Evolutionary conservation across 164 flowering plant species (phyloP).

Genomic region (Akebia trifoliata): DNA sequence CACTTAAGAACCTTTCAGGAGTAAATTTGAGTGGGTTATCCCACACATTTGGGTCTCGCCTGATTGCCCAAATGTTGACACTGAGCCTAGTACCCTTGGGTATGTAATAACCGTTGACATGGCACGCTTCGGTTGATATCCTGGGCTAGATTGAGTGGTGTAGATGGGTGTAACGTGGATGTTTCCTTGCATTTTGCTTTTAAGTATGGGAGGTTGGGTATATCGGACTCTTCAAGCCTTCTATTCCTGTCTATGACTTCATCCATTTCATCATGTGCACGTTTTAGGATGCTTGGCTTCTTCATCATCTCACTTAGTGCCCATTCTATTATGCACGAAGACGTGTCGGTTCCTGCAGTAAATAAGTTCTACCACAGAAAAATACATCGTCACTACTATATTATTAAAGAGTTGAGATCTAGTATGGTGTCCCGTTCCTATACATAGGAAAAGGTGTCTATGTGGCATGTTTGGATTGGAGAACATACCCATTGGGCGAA

Average conservation of each 20-base stretch:
- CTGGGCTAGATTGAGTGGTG: slow-evolving; percentile 22
- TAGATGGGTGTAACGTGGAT: slow-evolving; percentile 20
- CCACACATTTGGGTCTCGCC: slow-evolving; percentile 8
- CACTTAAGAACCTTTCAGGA: slow-evolving; percentile 2
- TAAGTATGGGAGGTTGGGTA: slow-evolving; percentile 18
- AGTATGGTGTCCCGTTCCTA: background rate
- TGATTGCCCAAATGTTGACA: slow-evolving; percentile 18
- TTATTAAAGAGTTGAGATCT: background rate
- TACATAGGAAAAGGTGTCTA: too few relatives aligned
- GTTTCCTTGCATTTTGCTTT: slow-evolving; percentile 21
- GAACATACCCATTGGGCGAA: too few relatives aligned
- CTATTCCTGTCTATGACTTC: slow-evolving; percentile 16
- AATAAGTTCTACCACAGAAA: slow-evolving; percentile 15
- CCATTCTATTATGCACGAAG: slow-evolving; percentile 5
- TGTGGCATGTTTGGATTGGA: too few relatives aligned
- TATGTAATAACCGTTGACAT: slow-evolving; percentile 19
- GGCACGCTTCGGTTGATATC: slow-evolving; percentile 9
- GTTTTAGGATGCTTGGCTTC: slow-evolving; percentile 13
- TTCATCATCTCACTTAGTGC: slow-evolving; percentile 12
- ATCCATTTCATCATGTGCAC: slow-evolving; percentile 21
- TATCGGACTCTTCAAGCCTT: slow-evolving; percentile 19
- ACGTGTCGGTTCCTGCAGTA: slow-evolving; percentile 14
- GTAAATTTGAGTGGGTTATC: slow-evolving; percentile 2
- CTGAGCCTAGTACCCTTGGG: slow-evolving; percentile 17
- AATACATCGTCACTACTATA: too few relatives aligned